phyloP scores from a whole-genome alignment of 1,284 basidiomycete species.

The Thelephora terrestris region DNA sequence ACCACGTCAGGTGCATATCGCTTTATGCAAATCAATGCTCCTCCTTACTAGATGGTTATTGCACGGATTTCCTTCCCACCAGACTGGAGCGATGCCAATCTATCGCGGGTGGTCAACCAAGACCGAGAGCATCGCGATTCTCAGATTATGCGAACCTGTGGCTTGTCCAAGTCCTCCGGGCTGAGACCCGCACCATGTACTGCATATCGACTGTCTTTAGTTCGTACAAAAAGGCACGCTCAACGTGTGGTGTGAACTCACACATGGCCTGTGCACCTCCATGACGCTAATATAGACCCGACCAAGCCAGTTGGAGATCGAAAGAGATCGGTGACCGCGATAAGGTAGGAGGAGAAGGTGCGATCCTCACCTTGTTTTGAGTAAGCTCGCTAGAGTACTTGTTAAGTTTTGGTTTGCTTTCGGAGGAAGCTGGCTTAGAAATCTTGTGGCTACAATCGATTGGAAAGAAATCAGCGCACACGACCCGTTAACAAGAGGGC shows the following conservation, averaged over 20 bases:
- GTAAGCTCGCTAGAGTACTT: conserved; percentile 61
- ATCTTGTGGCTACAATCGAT: conserved; percentile 29
- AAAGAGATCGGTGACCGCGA: not conserved
- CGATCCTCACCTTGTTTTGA: conserved; percentile 48
- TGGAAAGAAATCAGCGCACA: conserved; percentile 3
- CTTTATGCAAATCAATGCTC: not conserved
- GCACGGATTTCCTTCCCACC: conserved; percentile 87
- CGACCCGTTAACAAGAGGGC: not conserved
- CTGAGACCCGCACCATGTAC: conserved; percentile 70
- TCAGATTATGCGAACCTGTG: conserved; percentile 42
- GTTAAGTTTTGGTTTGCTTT: conserved; percentile 45
- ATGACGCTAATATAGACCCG: conserved; percentile 33
- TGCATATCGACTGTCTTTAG: conserved; percentile 19
- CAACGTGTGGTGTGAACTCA: conserved; percentile 27
- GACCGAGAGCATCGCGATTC: not conserved
- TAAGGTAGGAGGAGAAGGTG: not conserved
- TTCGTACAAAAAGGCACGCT: not conserved
- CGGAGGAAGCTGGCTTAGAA: conserved; percentile 29
- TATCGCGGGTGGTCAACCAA: conserved; percentile 20
- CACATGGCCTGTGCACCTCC: conserved; percentile 79
- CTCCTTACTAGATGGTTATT: conserved; percentile 61
- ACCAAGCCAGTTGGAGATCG: not conserved
- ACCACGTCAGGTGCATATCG: not conserved
- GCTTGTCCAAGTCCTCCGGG: conserved; percentile 75
- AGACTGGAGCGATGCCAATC: conserved; percentile 78